Evolutionary conservation across 495 filamentous ascomycete genomes (phyloP).

Genomic region (Lasiosphaeria hispida): DNA sequence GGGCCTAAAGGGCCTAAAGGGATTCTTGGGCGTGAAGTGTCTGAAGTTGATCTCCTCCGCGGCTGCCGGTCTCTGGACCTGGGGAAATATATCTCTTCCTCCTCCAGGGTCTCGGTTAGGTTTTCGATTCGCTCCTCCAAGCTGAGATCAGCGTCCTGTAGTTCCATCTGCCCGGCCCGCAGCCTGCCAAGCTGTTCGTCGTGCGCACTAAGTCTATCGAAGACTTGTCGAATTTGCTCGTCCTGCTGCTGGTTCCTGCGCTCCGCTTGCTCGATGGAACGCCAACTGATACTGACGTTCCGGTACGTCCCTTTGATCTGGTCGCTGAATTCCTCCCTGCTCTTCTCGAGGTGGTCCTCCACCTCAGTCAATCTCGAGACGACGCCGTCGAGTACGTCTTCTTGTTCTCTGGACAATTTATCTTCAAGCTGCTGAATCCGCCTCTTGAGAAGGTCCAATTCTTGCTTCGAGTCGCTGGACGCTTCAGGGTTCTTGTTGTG

Average conservation of each 20-base stretch:
- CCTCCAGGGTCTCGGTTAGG: constrained; percentile 39
- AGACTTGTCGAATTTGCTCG: constrained; percentile 43
- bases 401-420: constrained; percentile 42
- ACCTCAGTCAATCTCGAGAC: constrained; percentile 45
- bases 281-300: constrained; percentile 50
- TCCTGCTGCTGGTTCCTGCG: constrained; percentile 42
- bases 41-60: constrained; percentile 35
- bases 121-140: constrained; percentile 53
- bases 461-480: constrained; percentile 36
- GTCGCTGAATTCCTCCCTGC: constrained; percentile 44
- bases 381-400: constrained; percentile 41
- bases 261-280: constrained; percentile 45
- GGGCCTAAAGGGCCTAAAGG: constrained; percentile 27
- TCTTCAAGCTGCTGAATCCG: constrained; percentile 48
- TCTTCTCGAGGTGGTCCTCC: constrained; percentile 53
- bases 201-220: constrained; percentile 41
- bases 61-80: constrained; percentile 15
- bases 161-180: constrained; percentile 43
- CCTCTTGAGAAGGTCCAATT: constrained; percentile 47
- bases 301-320: constrained; percentile 51
- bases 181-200: constrained; percentile 42
- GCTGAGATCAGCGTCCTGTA: constrained; percentile 50
- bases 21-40: constrained; percentile 29
- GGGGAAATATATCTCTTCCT: constrained; percentile 21
- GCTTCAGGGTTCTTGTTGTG: constrained; percentile 45